Evolutionary conservation across 192 early-diverging fungal genomes (phyloP), one percentile per base, ranked within the genome.

Genomic region (Entomortierella chlamydospora): DNA sequence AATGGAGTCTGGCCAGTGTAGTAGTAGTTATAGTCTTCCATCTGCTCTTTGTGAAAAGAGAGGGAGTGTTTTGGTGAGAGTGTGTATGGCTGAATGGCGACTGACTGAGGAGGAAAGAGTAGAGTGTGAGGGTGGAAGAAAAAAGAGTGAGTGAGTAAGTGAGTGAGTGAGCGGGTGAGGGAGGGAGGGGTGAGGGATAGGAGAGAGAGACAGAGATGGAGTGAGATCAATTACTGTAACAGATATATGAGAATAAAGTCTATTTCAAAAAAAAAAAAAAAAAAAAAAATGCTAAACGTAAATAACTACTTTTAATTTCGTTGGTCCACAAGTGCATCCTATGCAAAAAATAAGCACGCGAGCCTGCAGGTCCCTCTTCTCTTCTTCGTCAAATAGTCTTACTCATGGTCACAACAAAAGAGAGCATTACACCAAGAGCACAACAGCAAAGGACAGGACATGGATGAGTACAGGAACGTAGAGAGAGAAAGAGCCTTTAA

Each of bases 1-100:
- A 79, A 79, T 22, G 76, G 76, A 13, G 76, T 70, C 57, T 79
- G 76, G 30, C 76, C 76, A 4, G 76, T 79, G 57, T 58, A 79
- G 57, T 79, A 79, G 63, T 70, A 79, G 51, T 66, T 68, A 59
- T 70, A 56, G 43, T 65, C 63, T 28, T 70, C 76, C 67, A 70
- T 70, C 68, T 64, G 65, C 74, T 69, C 76, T 66, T 70, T 70
- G 41, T 53, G 52, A 49, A 70, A 64, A 64, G 76, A 79, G 61
- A 55, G 62, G 47, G 76, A 57, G 55, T 59, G 66, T 57, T 59
- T 59, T n/a, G 49, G n/a, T 30, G 61, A 51, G 53, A 37, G 42
- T 4, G 51, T 63, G 52, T 39, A 30, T 33, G 34, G 2, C 0
- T 7, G 50, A 61, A 70, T 60, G 68, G 58, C 50, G 57, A 29